Evolutionary conservation across 306 rosid genomes (phyloP).

Genomic region (Malus sylvestris): DNA sequence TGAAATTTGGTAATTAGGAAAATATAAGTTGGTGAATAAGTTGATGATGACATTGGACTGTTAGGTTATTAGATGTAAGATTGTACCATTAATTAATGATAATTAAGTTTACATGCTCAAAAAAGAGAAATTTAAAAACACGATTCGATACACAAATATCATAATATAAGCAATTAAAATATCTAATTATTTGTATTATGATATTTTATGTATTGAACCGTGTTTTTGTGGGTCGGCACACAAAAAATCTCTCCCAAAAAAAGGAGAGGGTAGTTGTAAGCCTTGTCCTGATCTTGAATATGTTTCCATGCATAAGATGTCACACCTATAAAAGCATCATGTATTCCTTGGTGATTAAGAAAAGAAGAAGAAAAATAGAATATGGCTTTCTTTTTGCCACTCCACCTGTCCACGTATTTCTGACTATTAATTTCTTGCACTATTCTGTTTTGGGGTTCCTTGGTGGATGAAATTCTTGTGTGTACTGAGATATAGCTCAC

Average conservation of each 20-base stretch:
- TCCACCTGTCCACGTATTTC: background rate
- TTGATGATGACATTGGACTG: background rate
- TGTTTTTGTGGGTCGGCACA: accelerated
- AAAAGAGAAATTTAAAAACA: too few species aligned
- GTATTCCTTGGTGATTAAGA: background rate
- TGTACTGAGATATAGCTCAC: too few species aligned
- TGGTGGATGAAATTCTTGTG: too few species aligned
- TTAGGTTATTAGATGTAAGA: background rate
- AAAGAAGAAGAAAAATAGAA: background rate
- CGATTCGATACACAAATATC: accelerated
- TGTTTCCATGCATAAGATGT: background rate
- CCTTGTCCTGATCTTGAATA: background rate
- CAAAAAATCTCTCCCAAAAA: too few species aligned
- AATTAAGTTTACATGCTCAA: background rate
- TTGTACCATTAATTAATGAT: background rate
- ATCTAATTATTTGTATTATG: too few species aligned
- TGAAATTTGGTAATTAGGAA: background rate
- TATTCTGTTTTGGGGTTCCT: too few species aligned
- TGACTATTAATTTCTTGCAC: too few species aligned
- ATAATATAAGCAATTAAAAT: too few species aligned
- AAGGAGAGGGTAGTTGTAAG: background rate
- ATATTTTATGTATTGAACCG: too few species aligned
- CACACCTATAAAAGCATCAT: background rate
- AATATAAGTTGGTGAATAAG: background rate
- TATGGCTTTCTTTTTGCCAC: background rate